Percentiles rank a stretch among this genome's conserved stretches.
phyloP scores from a whole-genome alignment of 805 yeast genomes.

The Nakazawaea laoshanensis region DNA sequence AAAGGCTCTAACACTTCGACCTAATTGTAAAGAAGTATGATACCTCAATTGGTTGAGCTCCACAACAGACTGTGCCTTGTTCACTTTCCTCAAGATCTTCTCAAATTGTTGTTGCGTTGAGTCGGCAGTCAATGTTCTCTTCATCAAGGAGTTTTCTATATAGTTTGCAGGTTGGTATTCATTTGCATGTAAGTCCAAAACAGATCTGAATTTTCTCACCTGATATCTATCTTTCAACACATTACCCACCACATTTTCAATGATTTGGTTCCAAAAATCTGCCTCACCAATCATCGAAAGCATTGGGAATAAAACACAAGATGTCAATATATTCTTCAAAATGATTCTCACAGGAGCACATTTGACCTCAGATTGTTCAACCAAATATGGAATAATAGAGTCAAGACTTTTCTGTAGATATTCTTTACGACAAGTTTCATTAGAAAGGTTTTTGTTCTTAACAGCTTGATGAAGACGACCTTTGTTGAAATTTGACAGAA shows the following conservation, averaged over 20 bases:
- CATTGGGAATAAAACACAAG: conserved; percentile 47
- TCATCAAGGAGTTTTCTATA: conserved; percentile 18
- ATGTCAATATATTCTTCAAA: conserved; percentile 54
- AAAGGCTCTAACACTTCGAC: conserved; percentile 26
- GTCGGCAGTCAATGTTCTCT: conserved; percentile 25
- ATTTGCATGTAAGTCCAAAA: conserved; percentile 56
- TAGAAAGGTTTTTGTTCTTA: conserved; percentile 24
- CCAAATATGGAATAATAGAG: conserved; percentile 37
- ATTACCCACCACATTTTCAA: conserved; percentile 52
- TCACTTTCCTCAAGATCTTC: conserved; percentile 27
- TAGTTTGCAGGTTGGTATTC: conserved; percentile 7
- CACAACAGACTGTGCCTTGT: conserved; percentile 23
- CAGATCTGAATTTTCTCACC: conserved; percentile 62
- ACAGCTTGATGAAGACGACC: conserved; percentile 57
- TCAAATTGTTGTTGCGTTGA: conserved; percentile 33
- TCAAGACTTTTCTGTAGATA: conserved; percentile 38
- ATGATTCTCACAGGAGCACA: conserved; percentile 43
- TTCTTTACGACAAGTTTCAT: conserved; percentile 33
- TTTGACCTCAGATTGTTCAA: conserved; percentile 35
- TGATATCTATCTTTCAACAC: conserved; percentile 67
- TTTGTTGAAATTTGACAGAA: conserved; percentile 35
- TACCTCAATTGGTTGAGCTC: conserved; percentile 42
- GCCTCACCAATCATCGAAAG: conserved; percentile 51
- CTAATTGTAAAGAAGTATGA: conserved; percentile 37
- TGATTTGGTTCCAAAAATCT: conserved; percentile 65